Percentiles rank a stretch among this genome's conserved stretches.
These are phyloP conservation scores for Paraphoma sp. DNA, from an alignment of 2,329 filamentous ascomycete species.

Conservation along the genomic window DNA sequence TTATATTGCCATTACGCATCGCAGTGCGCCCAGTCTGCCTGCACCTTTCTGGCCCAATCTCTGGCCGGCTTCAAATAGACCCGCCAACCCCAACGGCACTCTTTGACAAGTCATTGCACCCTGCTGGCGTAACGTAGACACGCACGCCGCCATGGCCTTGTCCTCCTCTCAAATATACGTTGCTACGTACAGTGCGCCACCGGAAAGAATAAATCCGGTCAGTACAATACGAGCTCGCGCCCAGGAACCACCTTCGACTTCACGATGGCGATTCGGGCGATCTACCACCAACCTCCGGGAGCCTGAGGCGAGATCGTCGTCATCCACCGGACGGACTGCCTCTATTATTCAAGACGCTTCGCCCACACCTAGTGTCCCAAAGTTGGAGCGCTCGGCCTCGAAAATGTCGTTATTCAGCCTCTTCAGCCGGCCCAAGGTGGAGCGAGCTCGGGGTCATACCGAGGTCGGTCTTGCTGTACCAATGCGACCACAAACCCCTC, in stretches of 20 bases:
- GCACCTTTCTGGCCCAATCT: constrained; percentile 4
- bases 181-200: constrained; percentile 34
- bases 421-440: constrained; percentile 58
- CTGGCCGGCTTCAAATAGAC: constrained; percentile 7
- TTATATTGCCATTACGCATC: constrained; percentile 6
- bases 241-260: constrained; percentile 29
- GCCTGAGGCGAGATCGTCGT: constrained; percentile 15
- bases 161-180: constrained; percentile 17
- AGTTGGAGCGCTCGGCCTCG: constrained; percentile 43
- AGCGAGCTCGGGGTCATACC: constrained; percentile 54
- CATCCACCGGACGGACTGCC: constrained; percentile 3
- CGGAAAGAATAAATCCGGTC: constrained; percentile 21
- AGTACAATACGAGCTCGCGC: constrained; percentile 30
- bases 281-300: constrained; percentile 39
- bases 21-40: constrained; percentile 12
- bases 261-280: constrained; percentile 47
- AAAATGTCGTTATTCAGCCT: constrained; percentile 59
- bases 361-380: constrained; percentile 25
- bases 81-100: constrained; percentile 2
- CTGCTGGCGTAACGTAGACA: constrained; percentile 12
- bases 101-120: constrained; percentile 2
- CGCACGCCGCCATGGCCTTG: constrained; percentile 14
- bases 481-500: constrained; percentile 39
- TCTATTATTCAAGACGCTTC: constrained; percentile 5
- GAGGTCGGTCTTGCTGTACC: constrained; percentile 50